A percentile compares a stretch with the other conserved stretches of the same genome.
Evolutionary conservation across 2,329 filamentous ascomycete species (phyloP).

Genomic region (Aureobasidium vineae): DNA sequence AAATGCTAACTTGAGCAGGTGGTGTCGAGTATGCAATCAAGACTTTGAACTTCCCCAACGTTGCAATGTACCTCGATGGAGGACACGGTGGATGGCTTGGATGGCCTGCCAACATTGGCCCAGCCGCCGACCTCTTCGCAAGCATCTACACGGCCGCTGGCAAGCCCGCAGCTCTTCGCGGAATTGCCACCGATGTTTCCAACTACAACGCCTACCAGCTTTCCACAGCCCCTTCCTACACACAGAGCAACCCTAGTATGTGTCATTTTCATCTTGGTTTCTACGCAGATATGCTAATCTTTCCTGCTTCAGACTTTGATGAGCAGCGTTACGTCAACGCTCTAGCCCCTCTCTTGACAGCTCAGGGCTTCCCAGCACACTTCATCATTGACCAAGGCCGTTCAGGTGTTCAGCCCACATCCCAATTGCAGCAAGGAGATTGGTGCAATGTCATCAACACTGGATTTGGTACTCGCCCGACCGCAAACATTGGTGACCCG

Average conservation of each 20-base stretch:
- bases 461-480: conserved; percentile 64
- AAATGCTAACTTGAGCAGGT: not conserved
- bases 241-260: conserved; percentile 43
- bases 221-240: conserved; percentile 47
- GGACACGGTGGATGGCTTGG: conserved; percentile 65
- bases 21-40: conserved; percentile 57
- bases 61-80: conserved; percentile 63
- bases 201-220: conserved; percentile 59
- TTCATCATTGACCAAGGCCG: conserved; percentile 60
- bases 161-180: conserved; percentile 50
- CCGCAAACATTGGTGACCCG: conserved; percentile 58
- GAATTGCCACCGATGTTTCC: conserved; percentile 57
- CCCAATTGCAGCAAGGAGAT: conserved; percentile 59
- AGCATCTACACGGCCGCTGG: conserved; percentile 50
- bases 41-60: conserved; percentile 59
- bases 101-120: conserved; percentile 59
- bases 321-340: conserved; percentile 55
- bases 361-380: conserved; percentile 52
- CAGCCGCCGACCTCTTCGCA: conserved; percentile 50
- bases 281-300: not conserved
- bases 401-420: conserved; percentile 57
- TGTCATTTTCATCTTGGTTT: not conserved
- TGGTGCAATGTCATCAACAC: conserved; percentile 65
- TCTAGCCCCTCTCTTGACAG: conserved; percentile 50
- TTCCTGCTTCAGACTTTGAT: conserved; percentile 44